phyloP scores from a whole-genome alignment of 306 rosid species.

The Prunus armeniaca region DNA sequence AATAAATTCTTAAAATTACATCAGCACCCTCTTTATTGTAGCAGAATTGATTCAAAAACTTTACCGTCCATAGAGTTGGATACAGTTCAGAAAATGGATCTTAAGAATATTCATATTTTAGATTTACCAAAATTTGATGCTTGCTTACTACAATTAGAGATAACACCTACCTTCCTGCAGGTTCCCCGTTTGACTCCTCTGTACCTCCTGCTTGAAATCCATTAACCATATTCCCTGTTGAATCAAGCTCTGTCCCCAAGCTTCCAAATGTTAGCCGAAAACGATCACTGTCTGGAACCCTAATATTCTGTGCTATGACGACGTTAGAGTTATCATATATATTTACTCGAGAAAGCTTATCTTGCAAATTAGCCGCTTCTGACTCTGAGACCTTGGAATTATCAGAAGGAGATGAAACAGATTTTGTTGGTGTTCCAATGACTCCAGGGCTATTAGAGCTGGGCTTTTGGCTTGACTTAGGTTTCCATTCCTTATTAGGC shows the following conservation, averaged over 20 bases:
- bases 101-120: not conserved
- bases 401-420: constrained; percentile 54
- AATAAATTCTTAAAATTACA: constrained; percentile 1
- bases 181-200: constrained; percentile 52
- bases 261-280: constrained; percentile 88
- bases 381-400: constrained; percentile 49
- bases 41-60: not conserved
- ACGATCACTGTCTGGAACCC: constrained; percentile 82
- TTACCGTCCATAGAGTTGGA: not conserved
- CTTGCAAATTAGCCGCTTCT: constrained; percentile 55
- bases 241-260: constrained; percentile 63
- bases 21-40: not conserved
- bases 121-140: not conserved
- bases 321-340: constrained; percentile 71
- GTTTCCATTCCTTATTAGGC: constrained; percentile 93
- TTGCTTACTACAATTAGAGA: not conserved
- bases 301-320: constrained; percentile 83
- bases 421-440: constrained; percentile 72
- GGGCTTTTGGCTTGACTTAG: constrained; percentile 79
- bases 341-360: constrained; percentile 51
- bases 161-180: constrained; percentile 59
- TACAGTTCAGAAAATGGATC: not conserved
- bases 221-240: constrained; percentile 38
- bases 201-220: constrained; percentile 47
- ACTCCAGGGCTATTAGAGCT: constrained; percentile 64